A percentile compares a stretch with the other conserved stretches of the same genome.
These are phyloP conservation scores for Sclerotinia glacialis DNA, from an alignment of 2,329 filamentous ascomycete genomes.

Conservation along the genomic window DNA sequence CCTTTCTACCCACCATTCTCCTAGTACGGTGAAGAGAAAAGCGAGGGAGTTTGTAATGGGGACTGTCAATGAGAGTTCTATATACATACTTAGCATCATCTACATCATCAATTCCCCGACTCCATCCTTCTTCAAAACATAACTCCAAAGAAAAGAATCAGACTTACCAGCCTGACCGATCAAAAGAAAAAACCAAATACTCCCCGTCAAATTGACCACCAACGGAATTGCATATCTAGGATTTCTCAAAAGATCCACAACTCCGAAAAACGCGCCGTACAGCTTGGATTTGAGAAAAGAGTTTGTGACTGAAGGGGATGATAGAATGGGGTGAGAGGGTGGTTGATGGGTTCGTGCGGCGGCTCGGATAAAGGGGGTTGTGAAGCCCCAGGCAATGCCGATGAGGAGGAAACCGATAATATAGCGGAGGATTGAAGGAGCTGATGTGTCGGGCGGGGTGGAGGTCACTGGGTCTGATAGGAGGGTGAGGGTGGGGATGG, in stretches of 20 bases:
- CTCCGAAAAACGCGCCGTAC: constrained; percentile 67
- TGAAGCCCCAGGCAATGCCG: constrained; percentile 88
- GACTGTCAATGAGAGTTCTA: constrained; percentile 88
- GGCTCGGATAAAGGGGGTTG: constrained; percentile 85
- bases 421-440: constrained; percentile 69
- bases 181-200: constrained; percentile 93
- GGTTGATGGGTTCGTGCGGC: constrained; percentile 75
- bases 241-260: constrained; percentile 73
- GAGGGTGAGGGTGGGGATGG: constrained; percentile 21
- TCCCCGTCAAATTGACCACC: constrained; percentile 85
- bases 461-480: constrained; percentile 8
- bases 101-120: not conserved
- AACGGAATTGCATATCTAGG: constrained; percentile 83
- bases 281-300: constrained; percentile 63
- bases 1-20: constrained; percentile 90
- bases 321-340: constrained; percentile 54
- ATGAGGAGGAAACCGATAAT: constrained; percentile 86
- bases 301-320: constrained; percentile 48
- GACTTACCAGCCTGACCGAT: constrained; percentile 83
- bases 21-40: constrained; percentile 92
- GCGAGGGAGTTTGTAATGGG: constrained; percentile 93
- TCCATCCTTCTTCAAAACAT: not conserved
- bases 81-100: not conserved
- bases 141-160: not conserved
- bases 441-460: constrained; percentile 16